Conservation (phyloP, 306 rosid genomes). For the Carpinus viminea region DNA sequence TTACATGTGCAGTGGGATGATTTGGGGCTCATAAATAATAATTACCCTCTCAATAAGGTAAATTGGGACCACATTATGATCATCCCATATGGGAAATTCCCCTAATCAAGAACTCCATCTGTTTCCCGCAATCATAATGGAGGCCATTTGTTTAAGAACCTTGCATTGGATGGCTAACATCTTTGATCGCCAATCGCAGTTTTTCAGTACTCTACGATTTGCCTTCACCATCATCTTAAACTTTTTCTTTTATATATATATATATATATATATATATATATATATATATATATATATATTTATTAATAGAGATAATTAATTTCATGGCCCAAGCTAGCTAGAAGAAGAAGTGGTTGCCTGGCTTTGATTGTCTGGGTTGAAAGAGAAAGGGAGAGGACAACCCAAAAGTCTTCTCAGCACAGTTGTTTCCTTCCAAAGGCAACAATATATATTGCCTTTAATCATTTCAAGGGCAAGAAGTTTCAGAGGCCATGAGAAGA, state of each 20-base stretch:
- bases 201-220: not conserved
- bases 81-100: slow-evolving; percentile 31
- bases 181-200: slow-evolving; percentile 4
- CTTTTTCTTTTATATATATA: no score
- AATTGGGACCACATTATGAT: slow-evolving; percentile 52
- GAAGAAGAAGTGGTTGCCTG: slow-evolving; percentile 24
- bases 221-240: not conserved
- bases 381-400: slow-evolving; percentile 38
- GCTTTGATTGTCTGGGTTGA: slow-evolving; percentile 10
- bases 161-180: slow-evolving; percentile 6
- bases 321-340: no score
- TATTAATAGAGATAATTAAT: no score
- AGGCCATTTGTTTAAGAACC: slow-evolving; percentile 43
- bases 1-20: slow-evolving; percentile 49
- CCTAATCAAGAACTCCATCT: slow-evolving; percentile 29
- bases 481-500: slow-evolving; percentile 21
- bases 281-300: no score
- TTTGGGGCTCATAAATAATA: slow-evolving; percentile 40
- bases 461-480: slow-evolving; percentile 34
- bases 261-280: no score
- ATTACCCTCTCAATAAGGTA: slow-evolving; percentile 39
- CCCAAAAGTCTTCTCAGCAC: slow-evolving; percentile 45
- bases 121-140: slow-evolving; percentile 45
- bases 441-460: slow-evolving; percentile 35
- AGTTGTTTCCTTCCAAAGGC: slow-evolving; percentile 48